A percentile compares a stretch with the other conserved stretches of the same genome.
phyloP scores from a whole-genome alignment of 805 yeast genomes.

The Suhomyces sp. region DNA sequence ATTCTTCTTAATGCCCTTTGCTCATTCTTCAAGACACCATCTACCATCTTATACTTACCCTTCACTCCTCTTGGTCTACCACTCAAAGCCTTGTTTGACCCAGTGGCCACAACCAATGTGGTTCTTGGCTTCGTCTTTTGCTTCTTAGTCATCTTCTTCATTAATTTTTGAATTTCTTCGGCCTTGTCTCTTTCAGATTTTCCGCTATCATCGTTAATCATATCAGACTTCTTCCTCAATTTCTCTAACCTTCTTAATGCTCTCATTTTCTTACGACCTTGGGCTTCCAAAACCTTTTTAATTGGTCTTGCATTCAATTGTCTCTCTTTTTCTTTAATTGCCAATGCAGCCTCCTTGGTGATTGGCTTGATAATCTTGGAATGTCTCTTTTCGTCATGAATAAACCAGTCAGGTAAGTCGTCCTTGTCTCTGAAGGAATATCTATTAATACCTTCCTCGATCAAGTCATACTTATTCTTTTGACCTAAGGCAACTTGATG shows the following conservation, averaged over 20 bases:
- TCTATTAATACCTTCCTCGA: constrained; percentile 91
- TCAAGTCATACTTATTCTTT: constrained; percentile 74
- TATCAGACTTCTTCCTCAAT: constrained; percentile 87
- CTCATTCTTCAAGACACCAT: constrained; percentile 96
- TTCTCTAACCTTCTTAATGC: constrained; percentile 84
- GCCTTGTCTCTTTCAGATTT: constrained; percentile 94
- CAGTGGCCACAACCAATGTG: constrained; percentile 84
- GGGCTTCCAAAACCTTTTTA: constrained; percentile 97
- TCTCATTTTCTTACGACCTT: constrained; percentile 93
- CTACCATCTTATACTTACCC: constrained; percentile 99
- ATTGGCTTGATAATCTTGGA: constrained; percentile 86
- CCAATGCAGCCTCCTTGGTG: constrained; percentile 73
- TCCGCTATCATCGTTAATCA: constrained; percentile 82
- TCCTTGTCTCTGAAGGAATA: constrained; percentile 90
- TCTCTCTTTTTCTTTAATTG: constrained; percentile 43
- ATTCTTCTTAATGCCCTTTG: constrained; percentile 89
- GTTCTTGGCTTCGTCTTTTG: constrained; percentile 77
- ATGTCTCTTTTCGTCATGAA: constrained; percentile 88
- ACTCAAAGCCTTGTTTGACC: constrained; percentile 77
- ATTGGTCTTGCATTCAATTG: constrained; percentile 95
- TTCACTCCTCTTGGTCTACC: constrained; percentile 97
- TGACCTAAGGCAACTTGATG: constrained; percentile 93
- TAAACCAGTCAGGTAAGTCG: constrained; percentile 94
- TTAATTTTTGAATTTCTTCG: constrained; percentile 82
- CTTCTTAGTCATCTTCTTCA: constrained; percentile 74